Evolutionary conservation across 2,329 filamentous ascomycete genomes (phyloP), one percentile per base, ranked within the genome.

Genomic region (Fusarium torulosum): DNA sequence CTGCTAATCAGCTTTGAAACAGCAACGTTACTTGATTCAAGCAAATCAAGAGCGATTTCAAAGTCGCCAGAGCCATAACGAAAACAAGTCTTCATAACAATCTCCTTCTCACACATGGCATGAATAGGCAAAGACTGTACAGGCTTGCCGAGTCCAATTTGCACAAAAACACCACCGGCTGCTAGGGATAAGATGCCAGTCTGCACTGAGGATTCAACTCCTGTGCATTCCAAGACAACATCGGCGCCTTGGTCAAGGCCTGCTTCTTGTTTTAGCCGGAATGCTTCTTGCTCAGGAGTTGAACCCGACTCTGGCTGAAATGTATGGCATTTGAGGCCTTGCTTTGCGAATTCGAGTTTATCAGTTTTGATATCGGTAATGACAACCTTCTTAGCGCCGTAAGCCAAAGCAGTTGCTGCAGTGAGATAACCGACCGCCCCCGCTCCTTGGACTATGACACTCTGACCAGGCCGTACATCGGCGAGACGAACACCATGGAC

Each of bases 31-130:
- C 91, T 91, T 20, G 81, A 84, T 7, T 85, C 84, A 4, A 97
- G 87, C 60, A 98, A 83, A 59, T 91, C 88, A 38, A 97, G 84
- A 10, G 93, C 93, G 13, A 94, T 86, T 76, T 90, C 87, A 79
- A 97, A 98, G 79, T 97, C 95, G 20, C 94, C 94, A 54, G 88
- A 86, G 4, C 90, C 90, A 78, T 98, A 98, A 35, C 95, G 88
- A 84, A 97, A 97, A 67, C 90, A 94, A 33, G 94, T 94, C 77
- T 91, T 91, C 47, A 92, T 85, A 8, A 90, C 96, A 56, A 97
- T 83, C 82, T 97, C 95, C 82, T 97, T 97, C 42, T 90, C 85
- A 76, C 93, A 96, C 75, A 96, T 84, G 9, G 91, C 90, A 85
- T 94, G 91, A 75, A 98, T 96, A 42, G 69, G 69, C 3, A 71